These are phyloP conservation scores for Rubia tinctorum DNA, from an alignment of 305 asterid genomes.

Conservation along the genomic window DNA sequence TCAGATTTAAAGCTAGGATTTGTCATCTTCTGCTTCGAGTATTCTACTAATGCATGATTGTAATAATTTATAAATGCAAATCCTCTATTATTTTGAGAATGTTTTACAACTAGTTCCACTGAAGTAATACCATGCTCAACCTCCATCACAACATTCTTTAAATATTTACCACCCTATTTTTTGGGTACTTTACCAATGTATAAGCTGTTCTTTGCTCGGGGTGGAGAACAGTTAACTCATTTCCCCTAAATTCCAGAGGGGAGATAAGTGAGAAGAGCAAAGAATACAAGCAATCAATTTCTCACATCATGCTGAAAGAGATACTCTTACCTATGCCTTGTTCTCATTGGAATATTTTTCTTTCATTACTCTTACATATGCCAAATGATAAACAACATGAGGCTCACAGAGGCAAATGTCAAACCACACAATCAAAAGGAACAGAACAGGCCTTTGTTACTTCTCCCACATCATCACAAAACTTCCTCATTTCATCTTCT, in stretches of 20 bases:
- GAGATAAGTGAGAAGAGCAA: not conserved
- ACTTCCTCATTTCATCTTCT: too few relatives aligned
- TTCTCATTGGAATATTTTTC: constrained; percentile 70
- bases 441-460: too few relatives aligned
- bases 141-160: constrained; percentile 59
- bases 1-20: constrained; percentile 33
- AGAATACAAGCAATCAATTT: not conserved
- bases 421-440: too few relatives aligned
- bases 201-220: constrained; percentile 81
- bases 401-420: not conserved
- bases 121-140: constrained; percentile 79
- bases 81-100: constrained; percentile 46
- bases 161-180: constrained; percentile 71
- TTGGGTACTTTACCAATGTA: constrained; percentile 87
- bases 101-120: constrained; percentile 76
- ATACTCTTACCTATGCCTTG: too few relatives aligned
- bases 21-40: constrained; percentile 76
- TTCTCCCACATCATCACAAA: too few relatives aligned
- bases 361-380: constrained; percentile 87
- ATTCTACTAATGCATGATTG: constrained; percentile 96
- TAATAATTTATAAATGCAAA: too few relatives aligned
- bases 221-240: constrained; percentile 68
- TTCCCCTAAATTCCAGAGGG: constrained; percentile 43
- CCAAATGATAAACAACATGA: constrained; percentile 17
- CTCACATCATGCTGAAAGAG: not conserved